Evolutionary conservation across 2,329 filamentous ascomycete genomes (phyloP).

Genomic region (Fusarium abutilonis): DNA sequence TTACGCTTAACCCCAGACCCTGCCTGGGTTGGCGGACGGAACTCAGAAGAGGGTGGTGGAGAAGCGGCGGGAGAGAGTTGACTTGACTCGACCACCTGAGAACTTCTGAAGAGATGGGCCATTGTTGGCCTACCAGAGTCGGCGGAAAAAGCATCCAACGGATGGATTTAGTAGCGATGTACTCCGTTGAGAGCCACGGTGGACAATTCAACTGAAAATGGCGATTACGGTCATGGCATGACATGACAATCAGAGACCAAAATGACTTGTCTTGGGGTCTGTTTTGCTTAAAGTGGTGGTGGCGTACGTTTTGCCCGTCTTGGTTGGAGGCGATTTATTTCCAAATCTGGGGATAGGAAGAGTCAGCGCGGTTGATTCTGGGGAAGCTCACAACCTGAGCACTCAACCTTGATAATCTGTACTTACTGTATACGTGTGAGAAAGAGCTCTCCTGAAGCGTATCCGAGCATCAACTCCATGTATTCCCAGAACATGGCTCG

Average conservation of each 20-base stretch:
- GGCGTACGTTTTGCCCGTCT: constrained; percentile 14
- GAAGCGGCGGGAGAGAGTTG: constrained; percentile 28
- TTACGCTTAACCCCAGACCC: constrained; percentile 40
- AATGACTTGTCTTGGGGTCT: constrained; percentile 21
- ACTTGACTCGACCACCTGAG: constrained; percentile 23
- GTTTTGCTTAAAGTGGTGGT: constrained; percentile 30
- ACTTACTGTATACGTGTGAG: neutral
- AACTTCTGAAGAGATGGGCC: constrained; percentile 41
- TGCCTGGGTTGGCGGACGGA: constrained; percentile 36
- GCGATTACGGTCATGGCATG: constrained; percentile 15
- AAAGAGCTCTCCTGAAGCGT: constrained; percentile 10
- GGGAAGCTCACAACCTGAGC: constrained; percentile 11
- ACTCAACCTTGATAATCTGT: neutral
- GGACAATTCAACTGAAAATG: constrained; percentile 16
- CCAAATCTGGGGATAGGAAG: constrained; percentile 15
- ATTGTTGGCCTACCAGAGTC: constrained; percentile 31
- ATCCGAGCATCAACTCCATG: too few relatives aligned
- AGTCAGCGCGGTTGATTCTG: constrained; percentile 6
- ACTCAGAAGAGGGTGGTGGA: constrained; percentile 43
- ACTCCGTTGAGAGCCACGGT: constrained; percentile 22
- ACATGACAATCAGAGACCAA: constrained; percentile 30
- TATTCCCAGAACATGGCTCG: constrained; percentile 24
- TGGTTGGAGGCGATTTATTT: constrained; percentile 16
- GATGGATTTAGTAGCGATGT: constrained; percentile 23
- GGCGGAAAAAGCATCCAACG: constrained; percentile 19